Base-by-base conservation (phyloP, 1,284 basidiomycete genomes). In the Kalmanozyma brasiliensis region DNA sequence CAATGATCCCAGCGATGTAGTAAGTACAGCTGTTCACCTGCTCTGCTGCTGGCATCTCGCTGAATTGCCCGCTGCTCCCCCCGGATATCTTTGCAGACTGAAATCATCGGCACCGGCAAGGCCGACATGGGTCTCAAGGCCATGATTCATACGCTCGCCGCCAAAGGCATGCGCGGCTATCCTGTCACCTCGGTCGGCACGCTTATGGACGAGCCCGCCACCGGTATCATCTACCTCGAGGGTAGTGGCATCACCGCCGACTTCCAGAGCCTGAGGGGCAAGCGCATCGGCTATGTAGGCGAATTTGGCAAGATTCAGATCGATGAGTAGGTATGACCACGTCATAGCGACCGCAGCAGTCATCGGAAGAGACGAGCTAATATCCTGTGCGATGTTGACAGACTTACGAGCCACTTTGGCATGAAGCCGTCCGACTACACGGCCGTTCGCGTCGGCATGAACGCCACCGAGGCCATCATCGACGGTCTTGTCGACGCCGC, bases 221-320 rank as follows among this genome's bases (percentile, higher is more conserved):
- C 83, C 13, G 83, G 83, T 19, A 72, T 84, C 34, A 72, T 83
- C 49, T 84, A 84, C 70, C 73, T 84, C 42, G 77, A 80, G 49
- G 81, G 82, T 10, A 76, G 73, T 11, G 82, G 80, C 30, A 77
- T 83, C 66, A 77, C 77, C 17, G 44, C 76, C n/a, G 80, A 83
- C 69, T 84, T 84, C 49, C 69, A 58, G 43, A 78, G 76, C 19
- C 77, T 84, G 23, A 72, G 75, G 8, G 83, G 83, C 43, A 83
- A 83, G 66, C 83, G 75, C 70, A 85, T 82, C 80, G 62, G 82
- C 65, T 80, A 85, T 79, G 77, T 86, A 70, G 74, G 84, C 70
- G 65, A 85, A 53, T 82, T 83, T 64, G 81, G 77, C 66, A 78
- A 84, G 81, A 79, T 85, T 80, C 79, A 86, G 72, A 65, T 84